Evolutionary conservation across 1,139 yeast species (phyloP).

Genomic region (Saccharomycopsis crataegensis): DNA sequence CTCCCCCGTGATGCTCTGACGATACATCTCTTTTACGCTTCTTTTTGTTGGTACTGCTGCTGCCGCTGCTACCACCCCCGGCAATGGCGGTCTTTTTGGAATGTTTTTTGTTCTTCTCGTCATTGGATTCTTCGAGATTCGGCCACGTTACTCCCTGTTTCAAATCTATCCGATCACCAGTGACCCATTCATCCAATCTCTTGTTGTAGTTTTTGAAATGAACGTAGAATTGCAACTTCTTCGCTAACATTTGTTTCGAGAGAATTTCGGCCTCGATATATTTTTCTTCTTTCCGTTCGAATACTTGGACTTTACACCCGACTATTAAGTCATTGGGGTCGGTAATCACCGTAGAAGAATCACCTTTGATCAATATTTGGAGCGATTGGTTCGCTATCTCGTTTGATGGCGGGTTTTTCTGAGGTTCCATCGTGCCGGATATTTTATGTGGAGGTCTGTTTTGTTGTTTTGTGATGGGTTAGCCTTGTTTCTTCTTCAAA

Average conservation of each 20-base stretch:
- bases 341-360: background rate
- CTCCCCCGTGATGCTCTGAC: constrained; percentile 27
- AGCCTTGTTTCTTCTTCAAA: too few relatives aligned
- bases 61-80: constrained; percentile 3
- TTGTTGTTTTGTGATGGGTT: too few relatives aligned
- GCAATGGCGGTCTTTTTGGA: constrained; percentile 27
- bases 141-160: constrained; percentile 65
- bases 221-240: constrained; percentile 76
- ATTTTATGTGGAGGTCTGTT: too few relatives aligned
- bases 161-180: constrained; percentile 62
- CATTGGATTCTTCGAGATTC: constrained; percentile 43
- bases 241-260: constrained; percentile 68
- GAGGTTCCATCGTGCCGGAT: too few relatives aligned
- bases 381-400: too few relatives aligned
- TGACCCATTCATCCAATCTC: constrained; percentile 91
- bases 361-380: background rate
- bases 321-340: constrained; percentile 38
- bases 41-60: constrained; percentile 20
- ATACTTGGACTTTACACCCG: constrained; percentile 77
- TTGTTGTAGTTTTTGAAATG: constrained; percentile 93
- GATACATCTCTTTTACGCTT: constrained; percentile 24
- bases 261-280: constrained; percentile 78
- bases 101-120: constrained; percentile 31
- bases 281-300: constrained; percentile 59
- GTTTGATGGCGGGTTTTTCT: too few relatives aligned